phyloP scores from a whole-genome alignment of 176 grass and related monocot species.

The Triticum aestivum region DNA sequence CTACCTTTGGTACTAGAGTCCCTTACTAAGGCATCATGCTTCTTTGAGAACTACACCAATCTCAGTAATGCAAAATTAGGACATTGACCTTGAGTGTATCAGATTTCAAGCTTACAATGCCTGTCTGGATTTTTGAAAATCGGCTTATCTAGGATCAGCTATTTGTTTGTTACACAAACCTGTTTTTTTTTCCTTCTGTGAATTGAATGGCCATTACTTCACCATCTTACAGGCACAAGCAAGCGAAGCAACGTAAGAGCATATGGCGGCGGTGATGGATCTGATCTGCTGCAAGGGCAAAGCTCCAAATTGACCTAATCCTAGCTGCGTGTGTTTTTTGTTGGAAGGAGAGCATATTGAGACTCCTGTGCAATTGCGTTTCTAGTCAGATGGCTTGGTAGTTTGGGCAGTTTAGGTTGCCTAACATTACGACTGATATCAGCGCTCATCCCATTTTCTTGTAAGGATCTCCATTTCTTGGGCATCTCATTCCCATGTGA shows the following conservation, averaged over 20 bases:
- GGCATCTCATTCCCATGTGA: not conserved
- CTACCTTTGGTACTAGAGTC: not conserved
- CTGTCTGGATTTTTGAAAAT: not conserved
- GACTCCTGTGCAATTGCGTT: not conserved
- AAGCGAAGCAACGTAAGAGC: constrained; percentile 36
- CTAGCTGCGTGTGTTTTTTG: not conserved
- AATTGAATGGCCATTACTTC: constrained; percentile 11
- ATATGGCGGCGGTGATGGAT: constrained; percentile 49
- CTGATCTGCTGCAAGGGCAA: constrained; percentile 15
- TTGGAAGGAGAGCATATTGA: not conserved
- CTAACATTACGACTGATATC: not conserved
- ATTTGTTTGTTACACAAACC: not conserved
- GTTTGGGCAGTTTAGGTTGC: constrained; percentile 31
- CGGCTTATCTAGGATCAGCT: not conserved
- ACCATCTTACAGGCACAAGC: constrained; percentile 35
- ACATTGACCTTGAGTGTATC: not conserved
- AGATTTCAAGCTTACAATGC: not conserved
- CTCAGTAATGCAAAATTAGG: not conserved
- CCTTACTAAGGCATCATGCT: not conserved
- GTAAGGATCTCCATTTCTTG: not conserved
- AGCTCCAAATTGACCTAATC: constrained; percentile 8
- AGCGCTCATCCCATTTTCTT: not conserved
- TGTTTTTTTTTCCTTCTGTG: not conserved
- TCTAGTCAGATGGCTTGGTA: not conserved
- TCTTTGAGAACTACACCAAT: constrained; percentile 6